Conservation (phyloP, 768 basidiomycete species). For the Podaxis sp. region DNA sequence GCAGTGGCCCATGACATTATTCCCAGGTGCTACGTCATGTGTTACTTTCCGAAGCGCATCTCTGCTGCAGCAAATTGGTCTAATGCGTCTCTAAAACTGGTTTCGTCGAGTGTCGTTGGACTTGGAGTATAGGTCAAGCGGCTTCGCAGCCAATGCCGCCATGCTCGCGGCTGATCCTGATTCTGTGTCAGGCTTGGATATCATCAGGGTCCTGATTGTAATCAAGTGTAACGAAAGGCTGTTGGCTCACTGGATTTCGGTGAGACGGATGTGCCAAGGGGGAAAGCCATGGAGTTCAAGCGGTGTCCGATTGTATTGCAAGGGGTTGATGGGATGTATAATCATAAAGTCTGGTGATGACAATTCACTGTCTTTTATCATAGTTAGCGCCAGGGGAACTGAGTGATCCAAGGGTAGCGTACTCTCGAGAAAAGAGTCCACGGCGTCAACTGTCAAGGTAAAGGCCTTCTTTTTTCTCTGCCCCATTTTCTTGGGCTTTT, state of each 20-base stretch:
- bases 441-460: slow-evolving; percentile 39
- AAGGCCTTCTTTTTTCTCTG: slow-evolving; percentile 27
- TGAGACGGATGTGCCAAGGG: slow-evolving; percentile 83
- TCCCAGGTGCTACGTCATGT: not conserved
- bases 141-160: slow-evolving; percentile 12
- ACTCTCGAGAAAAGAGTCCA: slow-evolving; percentile 65
- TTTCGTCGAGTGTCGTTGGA: slow-evolving; percentile 44
- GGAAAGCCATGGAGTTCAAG: slow-evolving; percentile 76
- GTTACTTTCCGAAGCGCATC: slow-evolving; percentile 75
- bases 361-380: slow-evolving; percentile 47
- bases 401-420: slow-evolving; percentile 17
- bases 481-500: slow-evolving; percentile 21
- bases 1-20: not conserved
- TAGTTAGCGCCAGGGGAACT: slow-evolving; percentile 5
- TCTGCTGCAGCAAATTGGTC: slow-evolving; percentile 74
- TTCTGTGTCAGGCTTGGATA: slow-evolving; percentile 29
- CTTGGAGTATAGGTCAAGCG: slow-evolving; percentile 8
- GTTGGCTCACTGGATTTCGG: slow-evolving; percentile 72
- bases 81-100: slow-evolving; percentile 64
- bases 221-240: slow-evolving; percentile 11
- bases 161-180: slow-evolving; percentile 5
- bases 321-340: slow-evolving; percentile 55
- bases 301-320: slow-evolving; percentile 38
- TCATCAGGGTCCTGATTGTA: not conserved
- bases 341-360: slow-evolving; percentile 78